phyloP scores from a whole-genome alignment of 2,329 filamentous ascomycete genomes.

The Aureobasidium sp. region DNA sequence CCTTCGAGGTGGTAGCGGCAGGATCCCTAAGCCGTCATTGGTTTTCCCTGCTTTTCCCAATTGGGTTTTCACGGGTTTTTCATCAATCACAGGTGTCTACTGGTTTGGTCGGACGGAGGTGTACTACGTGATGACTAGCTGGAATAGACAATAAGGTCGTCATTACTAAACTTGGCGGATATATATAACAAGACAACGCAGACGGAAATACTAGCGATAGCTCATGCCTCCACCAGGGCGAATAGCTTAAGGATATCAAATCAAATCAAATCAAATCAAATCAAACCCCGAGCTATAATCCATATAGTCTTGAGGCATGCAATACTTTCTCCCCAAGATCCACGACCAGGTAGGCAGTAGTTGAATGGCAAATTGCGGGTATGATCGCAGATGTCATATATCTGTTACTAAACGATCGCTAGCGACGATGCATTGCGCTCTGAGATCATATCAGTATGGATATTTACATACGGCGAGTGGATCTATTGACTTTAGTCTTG shows the following conservation, averaged over 20 bases:
- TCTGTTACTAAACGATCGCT: too few species aligned
- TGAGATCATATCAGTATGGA: too few species aligned
- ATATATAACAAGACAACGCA: conserved; percentile 2
- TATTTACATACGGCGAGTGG: too few species aligned
- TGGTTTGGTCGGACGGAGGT: conserved; percentile 3
- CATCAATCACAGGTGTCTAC: conserved; percentile 2
- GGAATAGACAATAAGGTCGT: neutral
- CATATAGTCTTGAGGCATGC: too few species aligned
- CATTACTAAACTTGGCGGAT: conserved; percentile 5
- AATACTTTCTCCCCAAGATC: too few species aligned
- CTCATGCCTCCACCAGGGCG: neutral
- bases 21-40: conserved; percentile 1
- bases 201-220: conserved; percentile 4
- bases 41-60: conserved; percentile 4
- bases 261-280: too few species aligned
- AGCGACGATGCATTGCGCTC: too few species aligned
- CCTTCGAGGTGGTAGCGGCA: conserved; percentile 1
- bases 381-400: too few species aligned
- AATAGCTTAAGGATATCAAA: conserved; percentile 7
- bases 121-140: conserved; percentile 8
- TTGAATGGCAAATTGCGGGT: too few species aligned
- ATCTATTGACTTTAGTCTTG: too few species aligned
- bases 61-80: conserved; percentile 2
- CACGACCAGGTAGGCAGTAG: too few species aligned
- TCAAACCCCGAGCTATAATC: too few species aligned